phyloP scores from a whole-genome alignment of 257 asterid genomes.

The Osmanthus fragrans region DNA sequence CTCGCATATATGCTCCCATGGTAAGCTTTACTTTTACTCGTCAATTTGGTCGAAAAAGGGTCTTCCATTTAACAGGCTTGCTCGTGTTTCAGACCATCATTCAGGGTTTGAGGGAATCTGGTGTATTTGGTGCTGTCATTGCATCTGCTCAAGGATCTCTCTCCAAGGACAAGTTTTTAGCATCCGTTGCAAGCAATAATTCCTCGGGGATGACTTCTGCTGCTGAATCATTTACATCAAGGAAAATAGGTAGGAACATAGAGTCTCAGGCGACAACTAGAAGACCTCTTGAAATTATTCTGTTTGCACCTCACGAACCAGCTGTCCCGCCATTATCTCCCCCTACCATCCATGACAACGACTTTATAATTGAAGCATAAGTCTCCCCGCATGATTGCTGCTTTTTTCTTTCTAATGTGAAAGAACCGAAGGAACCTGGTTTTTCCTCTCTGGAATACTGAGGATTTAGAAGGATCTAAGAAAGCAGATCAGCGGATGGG shows the following conservation, averaged over 20 bases:
- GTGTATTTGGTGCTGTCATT: constrained; percentile 64
- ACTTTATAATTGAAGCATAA: constrained; percentile 52
- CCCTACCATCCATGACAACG: constrained; percentile 49
- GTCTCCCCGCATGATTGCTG: constrained; percentile 52
- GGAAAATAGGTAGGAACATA: constrained; percentile 58
- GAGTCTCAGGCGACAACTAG: constrained; percentile 57
- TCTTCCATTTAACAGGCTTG: neutral
- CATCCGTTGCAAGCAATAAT: constrained; percentile 60
- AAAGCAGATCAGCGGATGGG: constrained; percentile 42
- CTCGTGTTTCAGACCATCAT: constrained; percentile 63
- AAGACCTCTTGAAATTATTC: constrained; percentile 41
- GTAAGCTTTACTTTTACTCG: constrained; percentile 38
- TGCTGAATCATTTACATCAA: constrained; percentile 50
- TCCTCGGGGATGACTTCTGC: constrained; percentile 51
- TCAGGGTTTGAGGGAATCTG: constrained; percentile 88
- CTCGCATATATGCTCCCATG: constrained; percentile 97
- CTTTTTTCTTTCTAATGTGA: constrained; percentile 48
- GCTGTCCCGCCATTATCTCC: constrained; percentile 89
- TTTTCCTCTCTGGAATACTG: constrained; percentile 22
- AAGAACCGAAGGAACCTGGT: constrained; percentile 15
- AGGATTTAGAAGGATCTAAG: constrained; percentile 54
- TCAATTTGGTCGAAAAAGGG: too few species aligned
- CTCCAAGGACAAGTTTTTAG: constrained; percentile 63
- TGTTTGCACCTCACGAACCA: constrained; percentile 37
- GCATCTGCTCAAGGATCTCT: constrained; percentile 57